These are phyloP conservation scores for Cyclospora cayetanensis DNA, from an alignment of 169 alveolate genomes.

Conservation along the genomic window DNA sequence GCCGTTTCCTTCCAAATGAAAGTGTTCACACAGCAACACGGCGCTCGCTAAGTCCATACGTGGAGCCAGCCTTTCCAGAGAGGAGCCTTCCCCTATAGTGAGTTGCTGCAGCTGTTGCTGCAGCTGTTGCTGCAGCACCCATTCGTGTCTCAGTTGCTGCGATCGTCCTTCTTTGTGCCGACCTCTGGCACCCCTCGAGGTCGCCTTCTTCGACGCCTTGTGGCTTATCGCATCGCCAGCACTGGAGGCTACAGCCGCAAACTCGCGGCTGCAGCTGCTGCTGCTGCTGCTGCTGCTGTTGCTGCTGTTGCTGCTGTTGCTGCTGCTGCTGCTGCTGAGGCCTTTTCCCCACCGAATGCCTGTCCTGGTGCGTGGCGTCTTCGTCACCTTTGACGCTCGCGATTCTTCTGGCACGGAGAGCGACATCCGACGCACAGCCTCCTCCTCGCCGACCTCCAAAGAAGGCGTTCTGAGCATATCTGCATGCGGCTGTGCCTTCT, in stretches of 20 bases:
- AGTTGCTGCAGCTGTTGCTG: slow-evolving; percentile 50
- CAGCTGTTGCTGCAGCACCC: slow-evolving; percentile 16
- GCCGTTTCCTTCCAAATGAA: slow-evolving; percentile 66
- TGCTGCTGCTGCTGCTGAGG: neutral
- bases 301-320: slow-evolving; percentile 16
- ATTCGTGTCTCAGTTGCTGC: slow-evolving; percentile 25
- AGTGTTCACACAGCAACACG: slow-evolving; percentile 73
- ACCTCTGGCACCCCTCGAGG: no score
- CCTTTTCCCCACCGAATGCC: no score
- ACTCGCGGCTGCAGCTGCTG: neutral
- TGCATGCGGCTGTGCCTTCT: neutral
- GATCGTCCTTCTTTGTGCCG: slow-evolving; percentile 7
- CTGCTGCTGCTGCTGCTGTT: neutral
- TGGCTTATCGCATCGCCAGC: no score
- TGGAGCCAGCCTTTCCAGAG: slow-evolving; percentile 30
- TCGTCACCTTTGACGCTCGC: no score
- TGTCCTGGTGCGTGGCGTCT: no score
- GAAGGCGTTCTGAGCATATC: no score
- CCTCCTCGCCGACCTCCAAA: no score
- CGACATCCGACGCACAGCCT: no score
- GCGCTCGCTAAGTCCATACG: slow-evolving; percentile 34
- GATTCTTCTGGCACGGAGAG: no score
- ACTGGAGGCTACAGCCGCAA: neutral
- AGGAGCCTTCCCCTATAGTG: neutral
- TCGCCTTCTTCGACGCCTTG: no score